Base-by-base conservation (phyloP, 2,329 filamentous ascomycete genomes). In the Colletotrichum acutatum region DNA sequence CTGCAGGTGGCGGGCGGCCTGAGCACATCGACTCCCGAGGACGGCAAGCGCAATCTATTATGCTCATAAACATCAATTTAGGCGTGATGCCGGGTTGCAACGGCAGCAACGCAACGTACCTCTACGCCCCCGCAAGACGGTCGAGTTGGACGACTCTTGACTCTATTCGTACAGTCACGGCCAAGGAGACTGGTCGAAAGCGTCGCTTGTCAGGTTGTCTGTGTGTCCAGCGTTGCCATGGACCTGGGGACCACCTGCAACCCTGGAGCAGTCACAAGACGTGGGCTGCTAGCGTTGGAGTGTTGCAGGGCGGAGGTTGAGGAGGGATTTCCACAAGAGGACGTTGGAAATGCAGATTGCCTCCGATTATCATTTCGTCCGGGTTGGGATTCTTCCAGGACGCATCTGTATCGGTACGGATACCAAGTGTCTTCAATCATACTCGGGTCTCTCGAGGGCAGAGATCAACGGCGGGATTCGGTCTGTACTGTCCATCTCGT, bases 281-380 rank as follows among this genome's bases (percentile, higher is more conserved):
- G 46, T 30, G 28, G 52, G 30, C 22, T 56, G 22, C 53, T 26
- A 26, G 53, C 26, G 12, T 26, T 56, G 53, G 19, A 28, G 16
- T 6, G 30, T n/a, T 46, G 52, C 26, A 42, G 30, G 42, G 34
- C 46, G 68, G 42, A 59, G 30, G 53, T 30, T 9, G 52, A 24
- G 24, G 58, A 54, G 30, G 49, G 58, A 71, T 71, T 71, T 71
- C 69, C 69, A 26, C 19, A 68, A 62, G 28, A 22, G 65, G 53
- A 58, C 34, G 34, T 65, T 60, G 46, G 11, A 52, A 37, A 28
- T 53, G 65, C 37, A 72, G 42, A 63, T 66, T 71, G 68, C 68
- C 56, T 71, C 68, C 68, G 68, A 22, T 54, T 54, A 26, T 53
- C 65, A 60, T 56, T 61, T 56, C 62, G 62, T 61, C 68, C 24